Base-by-base conservation (phyloP, 768 basidiomycete genomes). In the Suillus bovinus region DNA sequence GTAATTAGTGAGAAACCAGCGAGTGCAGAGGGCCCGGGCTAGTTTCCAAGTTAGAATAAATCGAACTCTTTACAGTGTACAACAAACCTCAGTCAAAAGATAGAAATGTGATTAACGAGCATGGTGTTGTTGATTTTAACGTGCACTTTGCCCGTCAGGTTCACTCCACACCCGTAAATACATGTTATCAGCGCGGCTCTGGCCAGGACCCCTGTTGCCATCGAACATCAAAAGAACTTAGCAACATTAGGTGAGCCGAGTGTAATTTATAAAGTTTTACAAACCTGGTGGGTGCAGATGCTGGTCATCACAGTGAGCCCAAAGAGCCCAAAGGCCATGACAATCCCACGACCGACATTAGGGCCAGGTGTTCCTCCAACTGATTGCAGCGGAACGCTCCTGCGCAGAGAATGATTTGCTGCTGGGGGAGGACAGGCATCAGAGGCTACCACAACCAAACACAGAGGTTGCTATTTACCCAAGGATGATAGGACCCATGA, bases 181-280 rank as follows among this genome's bases (percentile, higher is more conserved):
- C 85, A 84, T 46, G 82, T 82, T 56, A 89, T 90, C 31, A 93
- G 78, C 14, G 89, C 84, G 0, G 84, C 83, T 61, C 90, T 81
- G 0, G 83, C 81, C 29, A 90, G 76, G 4, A 88, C 82, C 29
- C 91, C 90, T 0, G 85, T 83, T 27, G 79, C 74, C 84, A 89
- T 89, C 5, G 86, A 85, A 47, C 85, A 79, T 80, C 86, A 87
- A 78, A 91, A 90, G 75, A 88, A 91, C 81, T 86, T 62, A n/a
- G 4, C 17, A 57, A 29, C 5, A 10, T 33, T 31, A 60, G 36
- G 4, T n/a, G 16, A 22, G 11, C 3, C 5, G 11, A 50, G 7
- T 33, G 11, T 17, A n/a, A 46, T 17, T 52, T 5, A 44, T 31
- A 29, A 60, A 34, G 20, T 17, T 13, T 59, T 24, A 64, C 36